Percentiles rank a stretch among this genome's conserved stretches.
Evolutionary conservation across 805 yeast species (phyloP).

Genomic region (Cyberlindnera euphorbiae): DNA sequence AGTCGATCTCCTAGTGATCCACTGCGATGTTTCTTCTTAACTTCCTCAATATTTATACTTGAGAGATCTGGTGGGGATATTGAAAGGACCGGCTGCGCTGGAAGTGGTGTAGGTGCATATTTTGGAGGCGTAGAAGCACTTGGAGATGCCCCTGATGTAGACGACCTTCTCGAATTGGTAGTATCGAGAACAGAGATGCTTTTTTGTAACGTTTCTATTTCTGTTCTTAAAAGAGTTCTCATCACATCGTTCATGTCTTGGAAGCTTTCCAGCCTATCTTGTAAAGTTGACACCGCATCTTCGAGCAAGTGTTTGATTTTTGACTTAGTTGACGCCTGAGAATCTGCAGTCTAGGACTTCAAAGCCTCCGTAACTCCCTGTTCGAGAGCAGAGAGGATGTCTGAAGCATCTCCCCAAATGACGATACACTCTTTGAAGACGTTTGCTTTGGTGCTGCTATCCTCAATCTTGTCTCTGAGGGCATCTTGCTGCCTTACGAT

Average conservation of each 20-base stretch:
- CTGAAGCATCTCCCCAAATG: conserved; percentile 20
- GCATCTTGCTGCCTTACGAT: conserved; percentile 20
- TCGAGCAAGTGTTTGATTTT: conserved; percentile 7
- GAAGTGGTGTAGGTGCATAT: background rate
- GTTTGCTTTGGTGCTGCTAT: conserved; percentile 9
- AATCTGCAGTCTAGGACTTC: conserved; percentile 7
- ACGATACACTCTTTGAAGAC: conserved; percentile 16
- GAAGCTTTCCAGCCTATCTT: conserved; percentile 9
- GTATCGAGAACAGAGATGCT: conserved; percentile 18
- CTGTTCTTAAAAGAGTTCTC: conserved; percentile 15
- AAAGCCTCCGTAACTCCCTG: conserved; percentile 16
- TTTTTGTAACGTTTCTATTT: conserved; percentile 14
- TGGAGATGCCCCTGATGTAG: background rate
- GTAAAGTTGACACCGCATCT: conserved; percentile 7
- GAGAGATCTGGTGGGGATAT: conserved; percentile 12
- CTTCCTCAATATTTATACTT: background rate
- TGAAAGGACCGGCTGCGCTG: conserved; percentile 10
- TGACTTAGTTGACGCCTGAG: conserved; percentile 4
- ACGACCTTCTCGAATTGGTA: background rate
- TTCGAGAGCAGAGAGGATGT: conserved; percentile 18
- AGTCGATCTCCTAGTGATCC: conserved; percentile 7
- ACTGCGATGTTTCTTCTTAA: background rate
- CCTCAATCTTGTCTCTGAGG: conserved; percentile 12
- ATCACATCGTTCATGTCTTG: conserved; percentile 12
- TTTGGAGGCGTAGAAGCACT: no score